Evolutionary conservation across 2,329 filamentous ascomycete species (phyloP), one percentile per base, ranked within the genome.

Genomic region (Colletotrichum abscissum): DNA sequence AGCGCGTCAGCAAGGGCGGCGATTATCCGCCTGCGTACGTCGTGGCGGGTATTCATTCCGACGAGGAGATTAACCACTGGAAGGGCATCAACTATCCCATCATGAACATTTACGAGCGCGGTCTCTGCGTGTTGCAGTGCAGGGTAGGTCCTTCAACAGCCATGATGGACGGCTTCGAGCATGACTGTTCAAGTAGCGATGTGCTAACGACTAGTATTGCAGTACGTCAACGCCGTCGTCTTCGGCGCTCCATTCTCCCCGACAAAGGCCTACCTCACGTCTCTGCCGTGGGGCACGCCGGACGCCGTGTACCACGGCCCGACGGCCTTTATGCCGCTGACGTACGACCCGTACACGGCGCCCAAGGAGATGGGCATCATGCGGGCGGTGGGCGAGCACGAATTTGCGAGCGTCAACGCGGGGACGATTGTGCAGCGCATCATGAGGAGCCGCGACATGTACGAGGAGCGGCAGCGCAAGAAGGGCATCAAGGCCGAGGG

Each of bases 21-120:
- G 94, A 97, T 82, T 97, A 97, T 79, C 88, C 90, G 0, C 95
- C 95, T 0, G 93, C 92, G 7, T 98, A 94, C 81, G 89, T 99
- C n/a, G 91, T 98, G 56, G 95, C 95, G 2, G 97, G 97, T 62
- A 92, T 99, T 28, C 97, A 99, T 83, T 94, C 98, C 79, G 97
- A 99, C 81, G 91, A 93, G 76, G 95, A 97, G 73, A 97, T 99
- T 83, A 99, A 99, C 84, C 88, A 93, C 78, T 97, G 95, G 93
- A 98, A 98, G 84, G 96, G 97, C 46, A 89, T 98, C 78, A 99
- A 99, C 85, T 99, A 98, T 81, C 97, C 97, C 30, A 98, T 99
- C 85, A 99, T 99, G 97, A 99, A 98, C 86, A 95, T 98, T 70
- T 98, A 96, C 79, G 97, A 99, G 86, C 93, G 97, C 55, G 95